phyloP scores from a whole-genome alignment of 257 asterid species.

The Cruciata laevipes region DNA sequence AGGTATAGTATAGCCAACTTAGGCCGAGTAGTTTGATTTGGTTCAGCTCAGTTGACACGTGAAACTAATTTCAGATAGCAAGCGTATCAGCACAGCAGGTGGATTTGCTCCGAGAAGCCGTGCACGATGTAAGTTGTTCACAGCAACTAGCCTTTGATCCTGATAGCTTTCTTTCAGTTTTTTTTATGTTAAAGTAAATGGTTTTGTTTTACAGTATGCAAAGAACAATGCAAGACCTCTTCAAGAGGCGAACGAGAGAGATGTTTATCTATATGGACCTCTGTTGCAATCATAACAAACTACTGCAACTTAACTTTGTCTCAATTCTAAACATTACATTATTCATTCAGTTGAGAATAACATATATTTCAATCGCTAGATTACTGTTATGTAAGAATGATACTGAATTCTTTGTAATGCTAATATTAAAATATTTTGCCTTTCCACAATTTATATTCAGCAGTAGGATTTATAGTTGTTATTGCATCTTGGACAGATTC shows the following conservation, averaged over 20 bases:
- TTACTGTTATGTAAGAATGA: too few species aligned
- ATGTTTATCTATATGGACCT: constrained; percentile 23
- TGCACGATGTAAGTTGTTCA: constrained; percentile 54
- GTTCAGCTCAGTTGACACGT: too few species aligned
- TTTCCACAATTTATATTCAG: too few species aligned
- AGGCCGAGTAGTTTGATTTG: too few species aligned
- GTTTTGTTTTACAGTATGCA: constrained; percentile 36
- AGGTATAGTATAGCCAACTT: constrained; percentile 35
- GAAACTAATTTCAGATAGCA: constrained; percentile 33
- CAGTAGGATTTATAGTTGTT: too few species aligned
- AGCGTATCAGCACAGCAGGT: constrained; percentile 55
- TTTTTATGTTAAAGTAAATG: neutral
- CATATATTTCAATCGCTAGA: too few species aligned
- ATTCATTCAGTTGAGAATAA: too few species aligned
- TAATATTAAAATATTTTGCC: too few species aligned
- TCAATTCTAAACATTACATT: too few species aligned
- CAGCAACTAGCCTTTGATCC: neutral
- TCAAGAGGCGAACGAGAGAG: constrained; percentile 37
- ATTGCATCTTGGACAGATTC: too few species aligned
- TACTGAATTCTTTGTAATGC: too few species aligned
- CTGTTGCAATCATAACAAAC: neutral
- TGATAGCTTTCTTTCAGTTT: neutral
- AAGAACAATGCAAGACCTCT: constrained; percentile 59
- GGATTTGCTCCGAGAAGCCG: constrained; percentile 49
- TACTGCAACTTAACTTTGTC: too few species aligned